Evolutionary conservation across 139 green algal genomes (phyloP), one percentile per base, ranked within the genome.

Genomic region (Eudorina sp.): DNA sequence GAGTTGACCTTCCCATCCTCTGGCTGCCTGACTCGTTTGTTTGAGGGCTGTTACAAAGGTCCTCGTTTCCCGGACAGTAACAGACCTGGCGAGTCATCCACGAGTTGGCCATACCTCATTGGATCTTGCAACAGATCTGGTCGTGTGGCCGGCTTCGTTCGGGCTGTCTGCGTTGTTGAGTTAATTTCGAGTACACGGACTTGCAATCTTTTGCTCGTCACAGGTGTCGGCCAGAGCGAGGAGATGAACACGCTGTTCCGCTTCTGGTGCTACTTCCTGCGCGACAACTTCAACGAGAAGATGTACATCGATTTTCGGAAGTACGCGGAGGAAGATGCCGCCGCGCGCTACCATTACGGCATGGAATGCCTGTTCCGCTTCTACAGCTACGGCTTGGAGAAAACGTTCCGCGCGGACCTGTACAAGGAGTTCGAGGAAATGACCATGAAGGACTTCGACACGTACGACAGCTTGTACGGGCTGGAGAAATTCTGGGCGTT

Each of bases 231-330:
- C 4, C 82, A 94, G 62, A 95, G 88, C 55, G 97, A 99, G 88
- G 97, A 99, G 92, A 99, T 99, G 97, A 99, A 99, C 95, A 98
- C 96, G 46, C 92, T 99, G 66, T 99, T 99, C 94, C 94, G 97
- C 72, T 99, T 99, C 91, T 99, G 98, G 98, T 97, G 92, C 91
- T 99, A 99, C 94, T 99, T 99, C 91, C 93, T 99, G 90, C 93
- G 98, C 43, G 96, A 97, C 82, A 94, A 95, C 88, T 99, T 98
- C 95, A 98, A 99, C 89, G 84, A 95, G 64, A 89, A 76, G 62
- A 99, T 99, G 97, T 99, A 99, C 90, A 89, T 92, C 21, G 94
- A 97, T 78, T 99, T 99, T 91, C 91, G 88, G 38, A 94, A 92
- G 80, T 92, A 93, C 25, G 92, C 93, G 53, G 79, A 91, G 87